Conservation (phyloP, 306 rosid genomes). For the Pueraria montana region DNA sequence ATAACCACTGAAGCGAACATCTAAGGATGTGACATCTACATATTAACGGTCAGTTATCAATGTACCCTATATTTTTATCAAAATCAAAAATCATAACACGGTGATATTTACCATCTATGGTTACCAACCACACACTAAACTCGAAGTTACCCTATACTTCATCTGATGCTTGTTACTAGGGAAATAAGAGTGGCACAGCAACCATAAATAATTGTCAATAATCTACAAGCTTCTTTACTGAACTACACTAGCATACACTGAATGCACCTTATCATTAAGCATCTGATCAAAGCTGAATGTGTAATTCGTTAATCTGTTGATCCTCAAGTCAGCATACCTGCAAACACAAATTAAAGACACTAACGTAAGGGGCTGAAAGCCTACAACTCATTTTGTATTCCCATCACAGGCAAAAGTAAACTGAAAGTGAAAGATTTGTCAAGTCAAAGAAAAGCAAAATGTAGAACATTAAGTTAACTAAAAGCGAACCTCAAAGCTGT, state of each 20-base stretch:
- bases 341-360: slow-evolving; percentile 44
- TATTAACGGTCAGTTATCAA: not conserved
- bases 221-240: slow-evolving; percentile 10
- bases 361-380: slow-evolving; percentile 8
- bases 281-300: slow-evolving; percentile 87
- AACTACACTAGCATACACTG: slow-evolving; percentile 12
- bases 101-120: not conserved
- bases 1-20: too few species aligned
- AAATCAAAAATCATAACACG: not conserved
- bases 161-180: not conserved
- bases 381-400: slow-evolving; percentile 30
- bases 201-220: slow-evolving; percentile 12
- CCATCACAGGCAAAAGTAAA: not conserved
- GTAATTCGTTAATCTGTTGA: slow-evolving; percentile 82
- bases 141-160: not conserved
- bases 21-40: not conserved
- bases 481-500: not conserved
- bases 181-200: not conserved
- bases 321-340: slow-evolving; percentile 97
- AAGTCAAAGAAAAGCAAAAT: slow-evolving; percentile 8
- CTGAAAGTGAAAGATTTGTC: not conserved
- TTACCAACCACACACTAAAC: not conserved
- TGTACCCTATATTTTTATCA: not conserved
- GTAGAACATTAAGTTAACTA: not conserved
- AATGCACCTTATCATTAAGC: slow-evolving; percentile 85